These are phyloP conservation scores for Entomortierella parvispora DNA, from an alignment of 192 early-diverging fungal genomes.

Conservation along the genomic window DNA sequence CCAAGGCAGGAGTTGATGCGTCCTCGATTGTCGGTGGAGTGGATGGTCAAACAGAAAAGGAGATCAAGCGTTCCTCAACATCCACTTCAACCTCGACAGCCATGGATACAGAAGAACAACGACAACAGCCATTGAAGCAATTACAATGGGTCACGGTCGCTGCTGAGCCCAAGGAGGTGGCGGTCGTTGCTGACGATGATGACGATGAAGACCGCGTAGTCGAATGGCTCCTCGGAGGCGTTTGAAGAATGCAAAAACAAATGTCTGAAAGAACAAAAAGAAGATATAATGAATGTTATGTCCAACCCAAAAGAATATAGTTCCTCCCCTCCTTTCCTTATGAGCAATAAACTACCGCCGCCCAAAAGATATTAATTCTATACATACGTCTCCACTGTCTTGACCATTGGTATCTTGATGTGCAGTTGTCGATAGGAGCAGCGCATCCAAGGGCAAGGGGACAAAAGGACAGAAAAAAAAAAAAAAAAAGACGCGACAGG, in stretches of 20 bases:
- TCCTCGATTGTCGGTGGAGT: not conserved
- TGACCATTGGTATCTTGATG: too few species aligned
- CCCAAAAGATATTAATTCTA: too few species aligned
- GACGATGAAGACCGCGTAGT: constrained; percentile 51
- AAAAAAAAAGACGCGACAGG: too few species aligned
- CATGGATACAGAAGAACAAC: not conserved
- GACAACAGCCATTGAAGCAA: constrained; percentile 21
- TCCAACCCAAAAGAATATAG: too few species aligned
- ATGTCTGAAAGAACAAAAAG: constrained; percentile 13
- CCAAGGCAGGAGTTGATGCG: too few species aligned
- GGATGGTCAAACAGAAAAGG: not conserved
- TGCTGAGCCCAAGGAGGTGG: not conserved
- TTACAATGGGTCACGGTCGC: constrained; percentile 25
- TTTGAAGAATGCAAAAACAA: too few species aligned
- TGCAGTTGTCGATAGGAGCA: too few species aligned
- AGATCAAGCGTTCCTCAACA: constrained; percentile 3
- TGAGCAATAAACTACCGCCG: too few species aligned
- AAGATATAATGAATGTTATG: not conserved
- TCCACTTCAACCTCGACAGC: constrained; percentile 5
- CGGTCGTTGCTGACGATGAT: constrained; percentile 27
- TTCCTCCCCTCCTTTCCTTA: too few species aligned
- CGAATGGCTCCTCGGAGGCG: constrained; percentile 46
- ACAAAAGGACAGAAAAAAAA: too few species aligned
- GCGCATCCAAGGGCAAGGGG: too few species aligned
- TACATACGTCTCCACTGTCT: too few species aligned